Evolutionary conservation across 2,329 filamentous ascomycete species (phyloP), one percentile per base, ranked within the genome.

Genomic region (Exophiala aquamarina): DNA sequence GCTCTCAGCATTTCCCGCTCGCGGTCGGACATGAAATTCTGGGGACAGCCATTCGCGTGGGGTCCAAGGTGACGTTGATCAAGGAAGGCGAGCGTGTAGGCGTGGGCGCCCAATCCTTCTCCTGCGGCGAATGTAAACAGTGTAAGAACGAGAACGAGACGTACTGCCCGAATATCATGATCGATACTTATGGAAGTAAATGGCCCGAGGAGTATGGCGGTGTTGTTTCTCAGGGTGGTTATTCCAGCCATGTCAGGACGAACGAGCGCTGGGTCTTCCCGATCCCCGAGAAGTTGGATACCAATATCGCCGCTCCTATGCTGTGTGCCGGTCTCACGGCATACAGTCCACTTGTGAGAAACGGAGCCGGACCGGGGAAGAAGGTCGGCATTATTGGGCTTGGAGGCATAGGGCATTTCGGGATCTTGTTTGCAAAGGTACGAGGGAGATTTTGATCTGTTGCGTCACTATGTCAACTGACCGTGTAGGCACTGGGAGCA

Each of bases 371-470:
- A n/a, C 26, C 36, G 20, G 88, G 88, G 6, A 66, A 68, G 56
- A 63, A 64, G 46, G 65, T 69, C 13, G 64, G 63, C 29, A 65
- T 67, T 18, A 60, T 70, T 18, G 68, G 68, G 7, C 55, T 73
- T 14, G 84, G 84, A 15, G 84, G 84, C 8, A 78, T 87, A 45
- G 84, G 84, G 4, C 85, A 88, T 69, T 84, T 85, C 59, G 85
- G 78, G 9, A 63, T 88, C 35, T 68, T 87, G 59, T 87, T 86
- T 59, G 78, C 83, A 14, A 44, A 35, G 18, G 41, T 33, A 35
- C 19, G 35, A 34, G 17, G 13, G 6, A 34, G 32, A 34, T 34
- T 18, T 18, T 7, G 28, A 9, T n/a, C 9, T 31, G 9, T n/a
- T n/a, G n/a, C n/a, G 23, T 6, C 23, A 26, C 11, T 11, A 37